Evolutionary conservation across 2,329 filamentous ascomycete genomes (phyloP).

Genomic region (Fusarium sp.): DNA sequence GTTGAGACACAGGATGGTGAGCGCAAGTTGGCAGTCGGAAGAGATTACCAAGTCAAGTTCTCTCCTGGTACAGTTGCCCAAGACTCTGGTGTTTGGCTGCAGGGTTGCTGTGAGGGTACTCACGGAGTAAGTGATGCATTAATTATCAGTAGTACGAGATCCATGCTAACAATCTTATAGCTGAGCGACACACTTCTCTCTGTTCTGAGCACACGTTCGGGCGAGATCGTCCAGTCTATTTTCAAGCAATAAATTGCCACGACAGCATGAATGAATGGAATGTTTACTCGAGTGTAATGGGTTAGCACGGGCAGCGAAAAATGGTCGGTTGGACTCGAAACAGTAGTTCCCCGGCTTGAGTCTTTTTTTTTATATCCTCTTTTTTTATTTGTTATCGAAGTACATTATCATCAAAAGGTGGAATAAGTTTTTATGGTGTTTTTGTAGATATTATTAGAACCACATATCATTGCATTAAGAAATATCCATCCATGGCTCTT

Average conservation of each 20-base stretch:
- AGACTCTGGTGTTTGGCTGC: conserved; percentile 87
- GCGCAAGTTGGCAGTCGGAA: conserved; percentile 72
- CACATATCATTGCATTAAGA: conserved; percentile 7
- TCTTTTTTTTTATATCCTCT: conserved; percentile 31
- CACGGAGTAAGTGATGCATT: conserved; percentile 78
- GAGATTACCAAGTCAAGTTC: conserved; percentile 85
- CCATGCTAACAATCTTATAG: conserved; percentile 54
- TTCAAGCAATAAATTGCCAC: conserved; percentile 60
- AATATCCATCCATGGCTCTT: background rate
- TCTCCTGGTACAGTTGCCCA: conserved; percentile 73
- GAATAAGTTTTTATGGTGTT: conserved; percentile 21
- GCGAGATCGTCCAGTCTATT: conserved; percentile 81
- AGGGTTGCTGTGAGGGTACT: conserved; percentile 92
- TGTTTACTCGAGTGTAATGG: conserved; percentile 40
- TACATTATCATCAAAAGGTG: conserved; percentile 20
- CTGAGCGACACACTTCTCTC: conserved; percentile 86
- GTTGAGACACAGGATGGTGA: conserved; percentile 54
- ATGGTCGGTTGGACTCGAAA: conserved; percentile 32
- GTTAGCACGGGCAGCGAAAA: conserved; percentile 44
- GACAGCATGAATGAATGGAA: conserved; percentile 38
- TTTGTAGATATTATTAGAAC: conserved; percentile 34
- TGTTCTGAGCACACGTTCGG: conserved; percentile 79
- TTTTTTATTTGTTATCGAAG: conserved; percentile 3
- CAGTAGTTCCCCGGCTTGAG: conserved; percentile 21
- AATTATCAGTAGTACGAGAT: background rate